These are phyloP conservation scores for Globisporangium rhizosaccharum DNA, from an alignment of 352 stramenopile species.

Conservation along the genomic window DNA sequence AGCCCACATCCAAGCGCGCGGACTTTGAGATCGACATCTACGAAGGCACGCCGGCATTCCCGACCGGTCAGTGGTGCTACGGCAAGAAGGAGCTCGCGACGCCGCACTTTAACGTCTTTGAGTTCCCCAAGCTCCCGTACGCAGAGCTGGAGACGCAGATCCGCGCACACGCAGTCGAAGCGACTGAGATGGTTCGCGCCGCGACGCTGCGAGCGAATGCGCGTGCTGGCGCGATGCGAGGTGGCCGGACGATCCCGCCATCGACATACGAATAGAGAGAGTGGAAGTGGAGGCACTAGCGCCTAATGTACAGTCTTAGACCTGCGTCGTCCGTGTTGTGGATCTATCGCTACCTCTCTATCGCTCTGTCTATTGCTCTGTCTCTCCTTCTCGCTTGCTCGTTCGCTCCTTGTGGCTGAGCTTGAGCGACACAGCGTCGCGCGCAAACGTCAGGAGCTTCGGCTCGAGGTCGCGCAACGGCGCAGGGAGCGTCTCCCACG, in stretches of 20 bases:
- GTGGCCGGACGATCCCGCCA: background rate
- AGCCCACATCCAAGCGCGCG: conserved; percentile 27
- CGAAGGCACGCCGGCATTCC: conserved; percentile 25
- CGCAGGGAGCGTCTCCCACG: conserved; percentile 24
- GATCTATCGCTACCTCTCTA: background rate
- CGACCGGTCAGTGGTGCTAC: conserved; percentile 51
- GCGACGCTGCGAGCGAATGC: background rate
- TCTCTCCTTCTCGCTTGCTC: too few species aligned
- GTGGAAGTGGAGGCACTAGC: background rate
- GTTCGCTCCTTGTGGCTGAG: background rate
- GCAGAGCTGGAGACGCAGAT: conserved; percentile 21
- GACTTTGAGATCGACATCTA: conserved; percentile 58
- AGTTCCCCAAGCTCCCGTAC: conserved; percentile 22
- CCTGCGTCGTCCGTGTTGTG: too few species aligned
- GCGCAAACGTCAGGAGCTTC: conserved; percentile 26
- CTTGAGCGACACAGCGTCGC: conserved; percentile 20
- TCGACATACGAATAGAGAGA: background rate
- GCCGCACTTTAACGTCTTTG: conserved; percentile 25
- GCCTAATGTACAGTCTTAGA: too few species aligned
- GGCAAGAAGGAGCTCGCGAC: conserved; percentile 27
- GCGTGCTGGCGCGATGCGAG: background rate
- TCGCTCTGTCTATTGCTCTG: background rate
- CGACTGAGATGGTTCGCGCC: conserved; percentile 12
- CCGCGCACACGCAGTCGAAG: conserved; percentile 22
- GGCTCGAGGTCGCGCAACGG: conserved; percentile 21